phyloP scores from a whole-genome alignment of 2,329 filamentous ascomycete genomes.

The Diplodia sapinea region DNA sequence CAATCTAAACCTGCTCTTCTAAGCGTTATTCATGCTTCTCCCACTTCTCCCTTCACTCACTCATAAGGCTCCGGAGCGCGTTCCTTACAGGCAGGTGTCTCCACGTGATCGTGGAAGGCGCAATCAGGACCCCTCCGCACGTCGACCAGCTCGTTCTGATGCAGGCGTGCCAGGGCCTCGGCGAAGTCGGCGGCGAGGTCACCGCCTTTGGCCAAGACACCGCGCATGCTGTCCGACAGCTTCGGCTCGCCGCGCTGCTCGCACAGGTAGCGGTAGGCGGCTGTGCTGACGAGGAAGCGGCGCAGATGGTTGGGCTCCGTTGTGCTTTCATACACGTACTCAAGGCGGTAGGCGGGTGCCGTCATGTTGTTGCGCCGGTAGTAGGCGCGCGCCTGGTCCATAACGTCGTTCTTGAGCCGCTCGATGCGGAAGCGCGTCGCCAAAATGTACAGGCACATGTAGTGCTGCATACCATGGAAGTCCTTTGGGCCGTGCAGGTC shows the following conservation, averaged over 20 bases:
- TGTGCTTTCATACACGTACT: slow-evolving; percentile 45
- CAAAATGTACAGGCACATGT: slow-evolving; percentile 44
- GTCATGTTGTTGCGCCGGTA: slow-evolving; percentile 43
- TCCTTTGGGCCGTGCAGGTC: slow-evolving; percentile 42
- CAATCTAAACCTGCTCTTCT: not conserved
- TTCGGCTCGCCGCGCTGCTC: slow-evolving; percentile 32
- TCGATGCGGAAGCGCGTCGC: slow-evolving; percentile 39
- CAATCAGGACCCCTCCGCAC: slow-evolving; percentile 40
- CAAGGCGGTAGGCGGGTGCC: slow-evolving; percentile 44
- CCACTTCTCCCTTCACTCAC: not conserved
- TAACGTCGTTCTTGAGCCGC: slow-evolving; percentile 41
- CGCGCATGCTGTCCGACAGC: slow-evolving; percentile 38
- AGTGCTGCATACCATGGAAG: slow-evolving; percentile 44
- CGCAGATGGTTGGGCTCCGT: slow-evolving; percentile 40
- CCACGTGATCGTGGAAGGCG: slow-evolving; percentile 41
- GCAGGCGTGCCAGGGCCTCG: slow-evolving; percentile 38
- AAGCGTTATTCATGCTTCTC: not conserved
- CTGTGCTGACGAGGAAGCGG: slow-evolving; percentile 42
- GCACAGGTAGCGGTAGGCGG: slow-evolving; percentile 41
- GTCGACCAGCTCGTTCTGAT: slow-evolving; percentile 39
- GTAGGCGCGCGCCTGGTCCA: slow-evolving; percentile 43
- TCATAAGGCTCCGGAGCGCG: slow-evolving; percentile 24
- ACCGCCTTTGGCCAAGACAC: slow-evolving; percentile 37
- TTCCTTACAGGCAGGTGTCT: slow-evolving; percentile 30
- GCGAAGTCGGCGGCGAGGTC: slow-evolving; percentile 41